Percentiles rank a stretch among this genome's conserved stretches.
Conservation (phyloP, 331 rosid species). For the Quercus tomentella region DNA sequence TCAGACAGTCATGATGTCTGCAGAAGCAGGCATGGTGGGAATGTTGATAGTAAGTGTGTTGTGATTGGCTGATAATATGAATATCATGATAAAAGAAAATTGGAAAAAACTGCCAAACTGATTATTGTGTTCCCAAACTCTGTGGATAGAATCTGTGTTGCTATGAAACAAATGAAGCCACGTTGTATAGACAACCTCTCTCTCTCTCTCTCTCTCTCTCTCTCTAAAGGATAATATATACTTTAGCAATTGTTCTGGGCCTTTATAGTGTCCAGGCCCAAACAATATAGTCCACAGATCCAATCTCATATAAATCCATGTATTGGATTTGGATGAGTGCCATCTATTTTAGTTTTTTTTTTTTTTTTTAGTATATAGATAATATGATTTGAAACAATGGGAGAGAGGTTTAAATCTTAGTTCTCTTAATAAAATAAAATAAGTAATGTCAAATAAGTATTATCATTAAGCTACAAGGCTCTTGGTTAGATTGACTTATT, state of each 20-base stretch:
- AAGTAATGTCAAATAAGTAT: too few species aligned
- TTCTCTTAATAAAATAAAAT: too few species aligned
- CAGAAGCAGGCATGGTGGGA: neutral
- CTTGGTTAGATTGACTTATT: too few species aligned
- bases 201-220: neutral
- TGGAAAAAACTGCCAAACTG: neutral
- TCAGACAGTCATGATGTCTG: neutral
- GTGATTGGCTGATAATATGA: conserved; percentile 36
- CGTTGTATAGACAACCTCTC: neutral
- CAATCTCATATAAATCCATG: too few species aligned
- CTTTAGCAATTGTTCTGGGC: neutral
- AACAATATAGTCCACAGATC: too few species aligned
- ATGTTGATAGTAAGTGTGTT: conserved; percentile 14
- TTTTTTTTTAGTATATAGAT: too few species aligned
- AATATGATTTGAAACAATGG: too few species aligned
- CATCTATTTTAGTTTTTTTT: too few species aligned
- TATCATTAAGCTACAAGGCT: too few species aligned
- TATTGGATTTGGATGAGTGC: too few species aligned
- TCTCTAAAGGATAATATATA: neutral
- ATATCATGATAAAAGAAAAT: neutral
- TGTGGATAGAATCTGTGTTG: conserved; percentile 23
- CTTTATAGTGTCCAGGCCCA: neutral
- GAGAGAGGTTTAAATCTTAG: too few species aligned
- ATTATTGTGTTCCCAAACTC: neutral
- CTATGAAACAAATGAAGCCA: neutral